These are phyloP conservation scores for Pinus taeda DNA, from an alignment of 75 land plant species.

Conservation along the genomic window DNA sequence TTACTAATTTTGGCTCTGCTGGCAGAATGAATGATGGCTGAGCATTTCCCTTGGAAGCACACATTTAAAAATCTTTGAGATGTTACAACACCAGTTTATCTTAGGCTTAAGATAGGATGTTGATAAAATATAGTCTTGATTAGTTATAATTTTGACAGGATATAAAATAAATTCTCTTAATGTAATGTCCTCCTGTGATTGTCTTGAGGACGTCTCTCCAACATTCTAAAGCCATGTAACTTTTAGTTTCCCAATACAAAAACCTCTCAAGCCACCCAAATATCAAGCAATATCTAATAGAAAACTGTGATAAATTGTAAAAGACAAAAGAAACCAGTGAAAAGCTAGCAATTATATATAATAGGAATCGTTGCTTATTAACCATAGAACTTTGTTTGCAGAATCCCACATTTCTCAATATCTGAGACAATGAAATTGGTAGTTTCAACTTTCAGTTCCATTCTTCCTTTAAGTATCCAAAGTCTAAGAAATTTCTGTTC, in stretches of 20 bases:
- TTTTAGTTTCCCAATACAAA: neutral
- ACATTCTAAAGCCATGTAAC: neutral
- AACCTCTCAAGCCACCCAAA: neutral
- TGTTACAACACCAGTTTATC: neutral
- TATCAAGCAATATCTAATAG: neutral
- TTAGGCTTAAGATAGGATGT: neutral
- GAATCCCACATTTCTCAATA: neutral
- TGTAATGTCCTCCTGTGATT: neutral
- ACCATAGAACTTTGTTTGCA: neutral
- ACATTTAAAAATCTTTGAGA: neutral
- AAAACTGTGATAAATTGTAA: neutral
- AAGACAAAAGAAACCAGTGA: neutral
- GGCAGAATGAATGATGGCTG: too few species aligned
- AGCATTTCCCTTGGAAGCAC: too few species aligned
- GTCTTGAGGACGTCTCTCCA: neutral
- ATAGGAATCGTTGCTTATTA: neutral
- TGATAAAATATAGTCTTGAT: neutral
- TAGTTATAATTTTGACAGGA: neutral
- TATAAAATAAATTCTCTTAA: neutral
- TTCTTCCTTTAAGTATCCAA: neutral
- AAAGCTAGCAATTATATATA: neutral
- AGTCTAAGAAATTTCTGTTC: neutral
- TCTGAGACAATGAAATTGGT: neutral
- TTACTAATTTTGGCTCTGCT: too few species aligned
- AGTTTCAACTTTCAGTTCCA: neutral